Percentiles rank a stretch among this genome's conserved stretches.
Evolutionary conservation across 2,329 filamentous ascomycete genomes (phyloP).

Genomic region (Chrysosporium queenslandicum): DNA sequence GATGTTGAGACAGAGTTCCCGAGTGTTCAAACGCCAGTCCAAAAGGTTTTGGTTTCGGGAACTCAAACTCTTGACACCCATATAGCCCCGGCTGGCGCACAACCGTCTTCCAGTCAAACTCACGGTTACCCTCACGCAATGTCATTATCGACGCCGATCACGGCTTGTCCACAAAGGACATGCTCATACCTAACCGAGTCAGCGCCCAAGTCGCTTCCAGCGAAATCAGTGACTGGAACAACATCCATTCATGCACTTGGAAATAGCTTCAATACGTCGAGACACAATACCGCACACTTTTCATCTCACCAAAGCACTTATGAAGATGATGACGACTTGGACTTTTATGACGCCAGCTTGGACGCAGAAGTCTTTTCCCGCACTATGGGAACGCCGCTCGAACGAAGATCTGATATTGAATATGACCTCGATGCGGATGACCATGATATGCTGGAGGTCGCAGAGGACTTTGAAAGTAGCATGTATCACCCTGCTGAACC

Average conservation of each 20-base stretch:
- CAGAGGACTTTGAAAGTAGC: slow-evolving; percentile 30
- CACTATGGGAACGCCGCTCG: slow-evolving; percentile 34
- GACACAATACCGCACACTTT: not conserved
- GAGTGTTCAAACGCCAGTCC: not conserved
- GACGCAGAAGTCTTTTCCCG: slow-evolving; percentile 28
- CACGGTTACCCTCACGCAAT: not conserved
- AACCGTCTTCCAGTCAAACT: not conserved
- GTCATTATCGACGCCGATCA: slow-evolving; percentile 4
- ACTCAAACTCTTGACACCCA: slow-evolving; percentile 12
- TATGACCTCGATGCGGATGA: slow-evolving; percentile 38
- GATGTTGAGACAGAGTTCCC: not conserved
- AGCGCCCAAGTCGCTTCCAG: not conserved
- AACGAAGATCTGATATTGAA: slow-evolving; percentile 23
- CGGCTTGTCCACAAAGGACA: not conserved
- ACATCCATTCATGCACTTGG: not conserved
- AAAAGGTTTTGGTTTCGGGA: slow-evolving; percentile 16
- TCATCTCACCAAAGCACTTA: not conserved
- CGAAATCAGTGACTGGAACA: not conserved
- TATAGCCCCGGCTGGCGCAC: slow-evolving; percentile 2
- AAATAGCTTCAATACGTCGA: not conserved
- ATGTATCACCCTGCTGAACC: not conserved
- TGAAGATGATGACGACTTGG: not conserved
- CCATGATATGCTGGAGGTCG: slow-evolving; percentile 38
- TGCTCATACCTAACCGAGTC: not conserved
- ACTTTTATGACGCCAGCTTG: slow-evolving; percentile 19